Base-by-base conservation (phyloP, 495 filamentous ascomycete species). In the Neurospora intermedia region DNA sequence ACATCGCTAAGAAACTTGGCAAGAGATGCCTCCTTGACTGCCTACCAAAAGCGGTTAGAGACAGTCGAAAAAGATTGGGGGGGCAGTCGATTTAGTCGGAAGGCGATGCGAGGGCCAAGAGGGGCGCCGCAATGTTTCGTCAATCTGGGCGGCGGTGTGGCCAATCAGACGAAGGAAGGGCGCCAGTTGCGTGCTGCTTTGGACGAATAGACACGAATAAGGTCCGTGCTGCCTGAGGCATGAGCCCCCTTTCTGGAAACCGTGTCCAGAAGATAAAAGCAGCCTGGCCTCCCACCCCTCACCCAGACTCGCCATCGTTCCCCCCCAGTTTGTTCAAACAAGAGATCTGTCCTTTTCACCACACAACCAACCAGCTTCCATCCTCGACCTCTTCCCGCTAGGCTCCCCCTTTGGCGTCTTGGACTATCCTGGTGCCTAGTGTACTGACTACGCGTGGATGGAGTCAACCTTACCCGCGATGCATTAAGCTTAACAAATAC, bases 191-290 rank as follows among this genome's bases (percentile, higher is more conserved):
- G 54, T 71, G 71, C 59, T 38, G 46, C 13, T n/a, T 69, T 54
- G 71, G 38, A 41, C 43, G 54, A 59, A 16, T 7, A 15, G 7
- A 4, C 48, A 59, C 23, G 11, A 59, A 31, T 73, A 69, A 70
- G 27, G 66, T 42, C 41, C 39, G 72, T 62, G 6, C 27, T 73
- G 79, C 79, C 80, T 80, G 43, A 80, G 80, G 80, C 79, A 71
- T 3, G 16, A 23, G n/a, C 70, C 73, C 74, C 77, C 62, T 75
- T 74, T 74, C 27, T 59, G 54, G 73, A 62, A 77, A 70, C 78
- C 75, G 78, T 80, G 76, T 46, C 77, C 80, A 77, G 74, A 80
- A 80, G 76, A 80, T 80, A 81, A 80, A 80, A 77, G 77, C 75
- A 75, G 70, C 72, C 75, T 73, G 74, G 48, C 72, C 74, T 72